These are phyloP conservation scores for Madurella mycetomatis DNA, from an alignment of 2,329 filamentous ascomycete genomes.

Conservation along the genomic window DNA sequence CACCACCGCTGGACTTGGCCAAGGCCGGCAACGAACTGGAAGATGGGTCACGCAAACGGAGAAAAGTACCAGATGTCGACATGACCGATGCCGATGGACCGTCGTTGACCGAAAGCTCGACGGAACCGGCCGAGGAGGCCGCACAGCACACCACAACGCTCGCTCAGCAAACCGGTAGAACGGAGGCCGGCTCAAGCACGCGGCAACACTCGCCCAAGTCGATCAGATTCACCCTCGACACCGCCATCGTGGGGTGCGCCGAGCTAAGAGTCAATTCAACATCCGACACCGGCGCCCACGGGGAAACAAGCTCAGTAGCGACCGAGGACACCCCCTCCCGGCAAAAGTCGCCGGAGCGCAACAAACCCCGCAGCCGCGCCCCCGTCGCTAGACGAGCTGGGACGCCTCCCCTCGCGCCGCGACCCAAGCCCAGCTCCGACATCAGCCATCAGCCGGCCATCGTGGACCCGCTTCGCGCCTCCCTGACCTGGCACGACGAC, in stretches of 20 bases:
- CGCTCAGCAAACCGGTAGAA: neutral
- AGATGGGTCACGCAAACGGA: conserved; percentile 22
- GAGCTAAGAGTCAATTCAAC: conserved; percentile 9
- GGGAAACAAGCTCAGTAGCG: neutral
- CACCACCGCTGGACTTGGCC: conserved; percentile 8
- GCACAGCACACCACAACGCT: neutral
- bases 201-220: conserved; percentile 10
- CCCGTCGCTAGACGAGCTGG: conserved; percentile 25
- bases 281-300: conserved; percentile 1
- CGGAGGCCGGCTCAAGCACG: neutral
- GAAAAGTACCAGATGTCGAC: conserved; percentile 20
- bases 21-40: conserved; percentile 9
- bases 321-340: conserved; percentile 7
- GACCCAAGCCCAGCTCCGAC: conserved; percentile 12
- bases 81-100: conserved; percentile 15
- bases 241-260: conserved; percentile 13
- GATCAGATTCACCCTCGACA: conserved; percentile 18
- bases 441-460: conserved; percentile 30
- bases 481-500: conserved; percentile 63
- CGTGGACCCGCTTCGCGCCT: conserved; percentile 52
- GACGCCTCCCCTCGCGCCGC: conserved; percentile 34
- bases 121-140: neutral
- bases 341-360: neutral
- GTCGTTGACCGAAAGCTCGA: neutral
- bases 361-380: conserved; percentile 1